Evolutionary conservation across 768 basidiomycete species (phyloP), one percentile per base, ranked within the genome.

Genomic region (Termitomyces sp.): DNA sequence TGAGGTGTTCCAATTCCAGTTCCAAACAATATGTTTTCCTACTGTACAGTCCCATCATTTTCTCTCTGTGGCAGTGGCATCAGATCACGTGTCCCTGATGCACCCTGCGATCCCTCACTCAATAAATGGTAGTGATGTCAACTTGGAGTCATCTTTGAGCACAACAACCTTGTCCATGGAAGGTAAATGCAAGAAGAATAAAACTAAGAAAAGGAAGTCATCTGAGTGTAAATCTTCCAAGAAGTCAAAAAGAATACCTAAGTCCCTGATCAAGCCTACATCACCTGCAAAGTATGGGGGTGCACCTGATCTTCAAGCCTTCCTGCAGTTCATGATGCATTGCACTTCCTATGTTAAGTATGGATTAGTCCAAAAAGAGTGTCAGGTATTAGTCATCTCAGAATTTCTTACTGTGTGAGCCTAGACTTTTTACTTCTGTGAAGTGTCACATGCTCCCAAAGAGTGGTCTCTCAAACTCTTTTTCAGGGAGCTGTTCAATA

Each of bases 241-340:
- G 40, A 7, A 7, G 20, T 5, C 12, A 9, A 13, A 26, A 7
- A 16, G 6, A 14, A 14, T 24, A 43, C 12, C 10, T 12, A 22
- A 44, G 13, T 44, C 43, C 0, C 7, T 44, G 5, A 44, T 45
- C 7, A 63, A 64, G 32, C 64, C 61, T 0, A 62, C 61, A 0
- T 55, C 56, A 20, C 67, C 64, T 0, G 47, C 44, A 0, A 45
- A 45, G 8, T 69, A 69, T 44, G 51, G 57, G 16, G 63, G 66
- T 0, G 20, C 42, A 0, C 49, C 60, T 0, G 59, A 68, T 8
- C 33, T 62, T 0, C 32, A 53, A 1, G 12, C 12, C 0, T 69
- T 61, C 37, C 43, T 57, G 3, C 20, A 55, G 1, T 69, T 69
- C 43, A 20, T 69, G 0, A 68, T 61, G 33, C 61, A 57, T 36